Percentiles rank a stretch among this genome's conserved stretches.
Evolutionary conservation across 225 moss, liverwort and hornwort species (phyloP).

Genomic region (Anthoceros angustus): DNA sequence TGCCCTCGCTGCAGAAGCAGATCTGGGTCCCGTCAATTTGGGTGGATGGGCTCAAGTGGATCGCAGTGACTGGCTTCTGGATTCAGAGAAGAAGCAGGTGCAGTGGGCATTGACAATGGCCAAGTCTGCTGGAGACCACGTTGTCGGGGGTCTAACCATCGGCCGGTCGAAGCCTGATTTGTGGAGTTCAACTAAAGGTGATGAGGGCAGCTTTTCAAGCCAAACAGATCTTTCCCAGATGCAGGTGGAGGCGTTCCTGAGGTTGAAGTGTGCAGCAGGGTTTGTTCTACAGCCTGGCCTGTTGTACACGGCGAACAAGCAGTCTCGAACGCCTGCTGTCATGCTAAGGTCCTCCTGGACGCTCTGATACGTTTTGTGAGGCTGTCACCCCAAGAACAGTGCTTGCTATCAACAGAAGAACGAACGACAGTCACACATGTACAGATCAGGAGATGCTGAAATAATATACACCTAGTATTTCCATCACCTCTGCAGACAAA

Average conservation of each 20-base stretch:
- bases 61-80: conserved; percentile 44
- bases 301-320: conserved; percentile 55
- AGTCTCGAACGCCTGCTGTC: conserved; percentile 16
- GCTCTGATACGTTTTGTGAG: background rate
- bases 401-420: too few species aligned
- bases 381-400: too few species aligned
- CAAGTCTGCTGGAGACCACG: conserved; percentile 21
- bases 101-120: conserved; percentile 37
- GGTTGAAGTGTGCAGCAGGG: conserved; percentile 48
- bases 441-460: too few species aligned
- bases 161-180: conserved; percentile 8
- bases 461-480: too few species aligned
- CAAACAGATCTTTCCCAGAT: conserved; percentile 34
- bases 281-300: conserved; percentile 69
- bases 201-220: conserved; percentile 10
- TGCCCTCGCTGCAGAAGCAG: conserved; percentile 72
- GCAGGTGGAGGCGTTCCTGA: conserved; percentile 79
- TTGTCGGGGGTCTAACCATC: conserved; percentile 27
- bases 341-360: background rate
- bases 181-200: background rate
- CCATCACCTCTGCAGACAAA: too few species aligned
- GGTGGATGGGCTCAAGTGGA: conserved; percentile 88
- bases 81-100: conserved; percentile 32
- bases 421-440: too few species aligned
- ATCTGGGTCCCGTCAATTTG: conserved; percentile 52